These are phyloP conservation scores for Chlamydomonas reinhardtii DNA, from an alignment of 163 green algal species.

Conservation along the genomic window DNA sequence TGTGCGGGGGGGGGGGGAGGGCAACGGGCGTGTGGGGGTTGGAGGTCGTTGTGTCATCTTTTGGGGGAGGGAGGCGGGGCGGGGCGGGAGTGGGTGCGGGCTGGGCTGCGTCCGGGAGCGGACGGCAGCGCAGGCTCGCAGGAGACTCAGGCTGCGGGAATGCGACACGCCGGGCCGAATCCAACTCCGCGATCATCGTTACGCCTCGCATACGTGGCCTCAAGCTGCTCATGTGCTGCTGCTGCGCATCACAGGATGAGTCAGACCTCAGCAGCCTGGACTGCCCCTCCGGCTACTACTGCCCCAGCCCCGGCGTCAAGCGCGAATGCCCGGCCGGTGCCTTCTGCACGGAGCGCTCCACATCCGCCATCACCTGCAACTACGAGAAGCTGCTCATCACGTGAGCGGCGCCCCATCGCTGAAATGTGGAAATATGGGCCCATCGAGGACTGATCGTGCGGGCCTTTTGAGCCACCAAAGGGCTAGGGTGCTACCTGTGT, in stretches of 20 bases:
- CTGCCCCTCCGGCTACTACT: slow-evolving; percentile 57
- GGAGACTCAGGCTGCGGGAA: too few relatives aligned
- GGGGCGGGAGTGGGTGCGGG: background rate
- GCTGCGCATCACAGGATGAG: slow-evolving; percentile 37
- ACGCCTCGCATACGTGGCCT: too few relatives aligned
- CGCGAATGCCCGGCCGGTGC: slow-evolving; percentile 59
- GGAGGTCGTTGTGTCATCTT: background rate
- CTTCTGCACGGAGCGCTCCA: slow-evolving; percentile 64
- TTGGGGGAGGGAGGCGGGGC: background rate
- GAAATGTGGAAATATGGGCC: too few relatives aligned
- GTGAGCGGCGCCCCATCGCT: too few relatives aligned
- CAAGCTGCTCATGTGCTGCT: too few relatives aligned
- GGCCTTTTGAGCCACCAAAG: too few relatives aligned
- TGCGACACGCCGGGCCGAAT: too few relatives aligned
- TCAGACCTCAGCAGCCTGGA: slow-evolving; percentile 22
- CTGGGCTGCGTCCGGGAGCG: background rate
- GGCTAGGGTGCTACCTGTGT: too few relatives aligned
- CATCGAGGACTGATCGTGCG: too few relatives aligned
- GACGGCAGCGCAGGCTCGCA: too few relatives aligned
- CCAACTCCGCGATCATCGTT: too few relatives aligned
- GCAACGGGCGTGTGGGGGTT: background rate
- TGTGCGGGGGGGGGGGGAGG: background rate
- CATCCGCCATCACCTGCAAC: slow-evolving; percentile 69
- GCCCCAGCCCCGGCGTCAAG: slow-evolving; percentile 51
- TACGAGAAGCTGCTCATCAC: slow-evolving; percentile 56